Evolutionary conservation across 176 grass and related monocot genomes (phyloP), one percentile per base, ranked within the genome.

Genomic region (Alloteropsis semialata): DNA sequence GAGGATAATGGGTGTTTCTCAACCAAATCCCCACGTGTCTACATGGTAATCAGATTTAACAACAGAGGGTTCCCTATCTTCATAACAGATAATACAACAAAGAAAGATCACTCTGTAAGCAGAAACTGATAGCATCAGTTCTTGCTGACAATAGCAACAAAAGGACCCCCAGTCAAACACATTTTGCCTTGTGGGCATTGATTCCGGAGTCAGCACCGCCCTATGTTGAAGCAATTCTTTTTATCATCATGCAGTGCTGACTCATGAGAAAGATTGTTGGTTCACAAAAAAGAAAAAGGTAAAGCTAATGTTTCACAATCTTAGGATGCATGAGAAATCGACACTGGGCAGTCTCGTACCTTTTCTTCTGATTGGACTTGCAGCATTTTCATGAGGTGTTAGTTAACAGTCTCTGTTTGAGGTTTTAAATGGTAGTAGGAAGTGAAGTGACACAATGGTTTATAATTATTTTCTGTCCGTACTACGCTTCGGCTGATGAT

Each of bases 111-210:
- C 2, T 78, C 27, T 57, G 53, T 36, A 15, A 75, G 18, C 14
- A 22, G 0, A 15, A 54, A 33, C 30, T 77, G 7, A 29, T 65
- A 54, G 1, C 34, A 80, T 80, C 51, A 49, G 19, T 73, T 74
- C 21, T 24, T 24, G 33, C 55, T 6, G 19, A 57, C 56, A 36
- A 64, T 74, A 81, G 36, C 33, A 70, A 55, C 13, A 75, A 51
- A 51, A 44, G 62, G 33, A 19, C 0, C 44, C 49, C 59, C 28
- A 22, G 41, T 66, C 30, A 53, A 53, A 82, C 51, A 69, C 29
- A 60, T 50, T 69, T 50, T 69, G 46, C 50, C 61, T 80, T 85
- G 44, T 76, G 63, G 54, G 53, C 34, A 89, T 19, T 60, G 28
- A 70, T 69, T 81, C 43, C 53, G 50, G 50, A 80, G 39, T 68